Evolutionary conservation across 208 protist genomes (phyloP), one percentile per base, ranked within the genome.

Genomic region (Trypanosoma rangeli): DNA sequence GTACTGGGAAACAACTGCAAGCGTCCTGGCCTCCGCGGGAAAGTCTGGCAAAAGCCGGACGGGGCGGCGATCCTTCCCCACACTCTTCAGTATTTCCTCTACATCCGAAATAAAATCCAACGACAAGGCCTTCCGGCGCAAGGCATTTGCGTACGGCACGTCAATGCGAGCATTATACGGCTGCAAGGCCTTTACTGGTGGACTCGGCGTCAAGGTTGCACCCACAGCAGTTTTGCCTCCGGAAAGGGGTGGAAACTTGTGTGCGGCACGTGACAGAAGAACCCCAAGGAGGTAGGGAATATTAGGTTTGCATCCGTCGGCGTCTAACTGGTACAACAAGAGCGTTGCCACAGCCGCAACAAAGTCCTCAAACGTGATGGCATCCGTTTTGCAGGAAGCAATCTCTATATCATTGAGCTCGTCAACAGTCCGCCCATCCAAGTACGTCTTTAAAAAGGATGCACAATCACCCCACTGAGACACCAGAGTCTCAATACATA

Each of bases 91-190:
- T 42, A 65, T 20, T 28, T 57, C 39, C 52, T 70, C 60, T 33
- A 39, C 31, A 57, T 29, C 31, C 35, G 35, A 54, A 50, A 68
- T 26, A 24, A 50, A 10, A 54, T n/a, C 12, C 4, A 48, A 57
- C 22, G 31, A 69, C 33, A 28, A 56, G 24, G 15, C 12, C 54
- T 64, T 74, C 13, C 56, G 4, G 10, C 62, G 56, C 12, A 88
- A 39, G 13, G 76, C 72, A 37, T 74, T 72, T 16, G 66, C 54
- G 49, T 85, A 88, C 16, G 83, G 83, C 37, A 88, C 83, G 58
- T 88, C 83, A 55, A 80, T 70, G 9, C 70, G 56, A 28, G 76
- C 70, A 42, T 84, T 85, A 61, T 88, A 74, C 5, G 79, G 79
- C 13, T 80, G 46, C 0, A 65, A 37, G n/a, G 53, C 24, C 26